Percentiles rank a stretch among this genome's conserved stretches.
Evolutionary conservation across 2,329 filamentous ascomycete species (phyloP).

Genomic region (Albifimbria verrucaria): DNA sequence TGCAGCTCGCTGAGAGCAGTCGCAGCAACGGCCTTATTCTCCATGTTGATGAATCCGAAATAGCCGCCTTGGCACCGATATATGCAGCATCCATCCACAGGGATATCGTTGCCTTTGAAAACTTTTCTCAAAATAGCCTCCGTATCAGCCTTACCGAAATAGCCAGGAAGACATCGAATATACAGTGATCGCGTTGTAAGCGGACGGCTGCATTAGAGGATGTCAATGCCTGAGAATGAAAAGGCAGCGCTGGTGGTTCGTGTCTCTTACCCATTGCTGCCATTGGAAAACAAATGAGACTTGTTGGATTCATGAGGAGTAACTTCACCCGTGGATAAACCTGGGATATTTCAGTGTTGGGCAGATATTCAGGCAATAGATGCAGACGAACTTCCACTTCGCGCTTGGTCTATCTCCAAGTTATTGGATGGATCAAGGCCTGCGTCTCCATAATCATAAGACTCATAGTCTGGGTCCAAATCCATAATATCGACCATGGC

Average conservation of each 20-base stretch:
- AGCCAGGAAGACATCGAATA: not conserved
- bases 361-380: not conserved
- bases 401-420: not conserved
- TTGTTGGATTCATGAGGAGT: not conserved
- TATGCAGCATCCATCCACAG: not conserved
- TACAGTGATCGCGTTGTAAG: not conserved
- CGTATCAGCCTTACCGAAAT: not conserved
- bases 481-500: not conserved
- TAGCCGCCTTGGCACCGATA: not conserved
- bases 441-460: not conserved
- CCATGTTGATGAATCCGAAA: not conserved
- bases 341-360: not conserved
- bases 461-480: not conserved
- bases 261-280: not conserved
- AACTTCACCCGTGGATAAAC: not conserved
- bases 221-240: not conserved
- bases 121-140: not conserved
- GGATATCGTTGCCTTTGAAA: not conserved
- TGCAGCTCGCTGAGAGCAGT: not conserved
- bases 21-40: not conserved
- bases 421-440: not conserved
- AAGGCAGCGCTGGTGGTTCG: not conserved
- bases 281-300: not conserved
- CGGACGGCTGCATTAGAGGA: not conserved
- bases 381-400: not conserved